Percentiles rank a stretch among this genome's conserved stretches.
phyloP scores from a whole-genome alignment of 805 yeast species.

The Metschnikowia dekortorum region DNA sequence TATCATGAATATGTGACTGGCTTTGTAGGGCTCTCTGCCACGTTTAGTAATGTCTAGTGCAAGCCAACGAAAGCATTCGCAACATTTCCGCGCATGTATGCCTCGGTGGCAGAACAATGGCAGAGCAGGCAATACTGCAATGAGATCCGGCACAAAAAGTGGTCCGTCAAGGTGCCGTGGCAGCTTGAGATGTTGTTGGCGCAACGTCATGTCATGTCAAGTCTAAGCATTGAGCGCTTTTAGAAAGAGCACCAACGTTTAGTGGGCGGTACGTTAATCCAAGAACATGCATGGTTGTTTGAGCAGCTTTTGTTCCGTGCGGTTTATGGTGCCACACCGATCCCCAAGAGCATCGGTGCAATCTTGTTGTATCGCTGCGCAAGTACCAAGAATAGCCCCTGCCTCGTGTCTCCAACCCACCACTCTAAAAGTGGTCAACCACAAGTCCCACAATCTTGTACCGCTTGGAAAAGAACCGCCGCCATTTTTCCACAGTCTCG shows the following conservation, averaged over 20 bases:
- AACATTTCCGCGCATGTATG: not conserved
- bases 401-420: not conserved
- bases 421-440: slow-evolving; percentile 24
- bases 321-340: not conserved
- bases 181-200: not conserved
- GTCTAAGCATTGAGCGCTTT: not conserved
- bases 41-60: not conserved
- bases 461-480: slow-evolving; percentile 51
- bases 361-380: not conserved
- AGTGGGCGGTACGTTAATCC: not conserved
- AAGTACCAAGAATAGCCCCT: not conserved
- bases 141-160: not conserved
- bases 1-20: not conserved
- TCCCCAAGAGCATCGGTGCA: not conserved
- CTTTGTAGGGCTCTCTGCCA: not conserved
- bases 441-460: slow-evolving; percentile 36
- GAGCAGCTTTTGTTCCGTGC: not conserved
- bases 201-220: not conserved
- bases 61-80: not conserved
- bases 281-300: not conserved
- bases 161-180: not conserved
- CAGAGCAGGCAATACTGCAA: not conserved
- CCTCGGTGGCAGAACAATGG: not conserved
- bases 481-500: slow-evolving; percentile 70
- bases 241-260: not conserved